phyloP scores from a whole-genome alignment of 73 alveolate genomes.

The Blepharisma stoltei region DNA sequence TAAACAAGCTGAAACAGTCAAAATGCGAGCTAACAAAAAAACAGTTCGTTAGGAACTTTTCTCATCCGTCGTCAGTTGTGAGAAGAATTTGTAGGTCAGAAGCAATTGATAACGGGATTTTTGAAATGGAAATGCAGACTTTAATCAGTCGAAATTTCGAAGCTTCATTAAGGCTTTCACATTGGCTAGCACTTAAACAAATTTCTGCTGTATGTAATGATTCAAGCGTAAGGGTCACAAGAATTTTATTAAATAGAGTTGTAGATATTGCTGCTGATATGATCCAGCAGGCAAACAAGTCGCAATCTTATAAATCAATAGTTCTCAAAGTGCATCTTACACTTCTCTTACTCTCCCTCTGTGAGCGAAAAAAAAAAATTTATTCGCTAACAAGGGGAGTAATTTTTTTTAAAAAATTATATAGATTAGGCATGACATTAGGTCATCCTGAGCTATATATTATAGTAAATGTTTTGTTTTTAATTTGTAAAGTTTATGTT shows the following conservation, averaged over 20 bases:
- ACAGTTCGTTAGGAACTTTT: background rate
- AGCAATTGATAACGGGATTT: background rate
- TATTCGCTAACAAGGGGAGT: no score
- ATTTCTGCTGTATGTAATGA: background rate
- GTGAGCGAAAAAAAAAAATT: no score
- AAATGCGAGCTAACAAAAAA: background rate
- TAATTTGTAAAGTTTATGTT: no score
- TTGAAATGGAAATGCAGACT: background rate
- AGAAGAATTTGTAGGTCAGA: background rate
- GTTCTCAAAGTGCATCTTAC: constrained; percentile 11
- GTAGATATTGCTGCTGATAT: constrained; percentile 1
- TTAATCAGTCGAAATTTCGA: background rate
- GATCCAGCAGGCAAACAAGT: background rate
- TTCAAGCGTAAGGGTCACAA: background rate
- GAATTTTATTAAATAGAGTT: background rate
- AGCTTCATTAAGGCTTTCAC: background rate
- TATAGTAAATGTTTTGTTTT: no score
- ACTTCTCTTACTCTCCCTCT: no score
- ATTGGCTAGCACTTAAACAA: background rate
- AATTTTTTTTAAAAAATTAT: no score
- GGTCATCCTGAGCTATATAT: no score
- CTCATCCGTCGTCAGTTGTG: constrained; percentile 8
- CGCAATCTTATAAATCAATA: background rate
- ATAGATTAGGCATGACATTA: no score
- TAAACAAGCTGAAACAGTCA: constrained; percentile 12